phyloP scores from a whole-genome alignment of 352 stramenopile species.

The Peronosclerospora sorghi region DNA sequence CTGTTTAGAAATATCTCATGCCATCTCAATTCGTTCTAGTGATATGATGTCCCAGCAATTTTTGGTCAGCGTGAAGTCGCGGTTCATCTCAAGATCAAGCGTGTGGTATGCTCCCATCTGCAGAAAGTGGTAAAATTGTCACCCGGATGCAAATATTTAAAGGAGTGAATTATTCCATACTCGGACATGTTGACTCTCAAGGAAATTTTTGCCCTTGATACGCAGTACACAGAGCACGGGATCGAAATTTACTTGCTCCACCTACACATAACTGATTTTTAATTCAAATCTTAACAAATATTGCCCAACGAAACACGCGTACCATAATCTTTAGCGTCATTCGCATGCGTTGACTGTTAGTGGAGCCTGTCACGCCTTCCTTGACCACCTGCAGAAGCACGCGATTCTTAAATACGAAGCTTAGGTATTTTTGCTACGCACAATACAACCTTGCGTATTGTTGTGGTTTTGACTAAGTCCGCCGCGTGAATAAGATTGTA shows the following conservation, averaged over 20 bases:
- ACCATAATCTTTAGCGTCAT: conserved; percentile 93
- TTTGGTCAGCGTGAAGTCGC: conserved; percentile 95
- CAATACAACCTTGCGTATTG: conserved; percentile 89
- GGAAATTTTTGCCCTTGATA: conserved; percentile 90
- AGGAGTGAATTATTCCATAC: conserved; percentile 26
- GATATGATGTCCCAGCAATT: conserved; percentile 96
- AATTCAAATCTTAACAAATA: neutral
- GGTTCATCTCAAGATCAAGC: conserved; percentile 94
- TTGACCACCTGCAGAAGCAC: conserved; percentile 80
- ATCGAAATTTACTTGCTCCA: conserved; percentile 96
- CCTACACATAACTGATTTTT: conserved; percentile 20
- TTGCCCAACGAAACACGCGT: neutral
- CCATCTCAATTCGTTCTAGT: conserved; percentile 92
- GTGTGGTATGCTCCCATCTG: conserved; percentile 96
- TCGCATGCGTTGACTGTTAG: conserved; percentile 89
- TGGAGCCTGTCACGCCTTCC: conserved; percentile 90
- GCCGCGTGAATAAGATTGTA: conserved; percentile 95
- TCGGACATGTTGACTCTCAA: conserved; percentile 92
- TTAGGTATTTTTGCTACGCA: neutral
- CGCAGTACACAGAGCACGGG: conserved; percentile 86
- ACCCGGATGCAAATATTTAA: neutral
- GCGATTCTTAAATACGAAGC: conserved; percentile 13
- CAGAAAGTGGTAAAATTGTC: neutral
- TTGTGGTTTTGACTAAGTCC: conserved; percentile 94
- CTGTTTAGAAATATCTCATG: conserved; percentile 88